Evolutionary conservation across 805 yeast species (phyloP), one percentile per base, ranked within the genome.

Genomic region (Nadsonia fulvescens): DNA sequence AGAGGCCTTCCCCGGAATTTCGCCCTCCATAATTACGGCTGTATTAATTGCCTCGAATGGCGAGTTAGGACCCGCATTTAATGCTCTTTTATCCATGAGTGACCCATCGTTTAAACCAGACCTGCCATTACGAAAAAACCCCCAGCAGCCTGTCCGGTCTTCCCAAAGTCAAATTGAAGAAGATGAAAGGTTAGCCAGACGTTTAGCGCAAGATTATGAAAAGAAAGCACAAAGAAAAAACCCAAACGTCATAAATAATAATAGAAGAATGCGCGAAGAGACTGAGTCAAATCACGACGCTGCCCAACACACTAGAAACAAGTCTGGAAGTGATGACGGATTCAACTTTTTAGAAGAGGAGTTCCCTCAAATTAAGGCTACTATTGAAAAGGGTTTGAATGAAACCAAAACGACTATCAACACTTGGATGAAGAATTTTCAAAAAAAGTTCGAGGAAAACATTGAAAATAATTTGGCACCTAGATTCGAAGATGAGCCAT

Each of bases 21-120:
- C 81, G 21, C 75, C 64, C 15, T 65, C 69, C 34, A 65, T 70
- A 39, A 58, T 79, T 34, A 67, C 70, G 29, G 82, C 92, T 15
- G 72, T 79, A 1, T 56, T 83, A 30, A 77, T 89, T 44, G 96
- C 96, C 3, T 69, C 92, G 11, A 66, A 62, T 24, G 93, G 92
- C 15, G 58, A 63, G 24, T 46, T 79, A 22, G 94, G 81, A 39
- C 71, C 77, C 1, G 92, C 94, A 1, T 86, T 86, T 56, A 76
- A 74, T 47, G 95, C 94, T 0, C 55, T 83, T 40, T 56, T 86
- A 32, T 79, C 65, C 38, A 52, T 79, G 29, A 70, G 78, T 10
- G 94, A 83, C 32, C 47, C 53, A 12, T 34, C 32, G 26, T 40
- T 32, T 29, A 34, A 40, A 30, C 39, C 43, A 15, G 46, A 43